Evolutionary conservation across 2,329 filamentous ascomycete genomes (phyloP), one percentile per base, ranked within the genome.

Genomic region (Albifimbria verrucaria): DNA sequence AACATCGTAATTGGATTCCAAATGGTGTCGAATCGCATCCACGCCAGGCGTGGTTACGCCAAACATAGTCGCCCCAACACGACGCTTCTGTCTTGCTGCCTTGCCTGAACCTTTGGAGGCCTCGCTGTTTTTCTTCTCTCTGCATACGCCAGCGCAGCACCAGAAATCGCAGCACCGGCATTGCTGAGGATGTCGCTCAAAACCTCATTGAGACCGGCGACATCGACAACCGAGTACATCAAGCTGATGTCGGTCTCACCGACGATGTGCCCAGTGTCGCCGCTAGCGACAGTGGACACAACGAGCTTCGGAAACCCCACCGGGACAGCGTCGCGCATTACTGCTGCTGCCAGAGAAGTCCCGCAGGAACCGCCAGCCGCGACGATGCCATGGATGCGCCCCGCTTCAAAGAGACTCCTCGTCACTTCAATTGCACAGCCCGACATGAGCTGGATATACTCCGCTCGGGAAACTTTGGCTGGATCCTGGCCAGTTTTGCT

Each of bases 171-270:
- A 0, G 77, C 80, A 0, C 80, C 85, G 0, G 87, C 86, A 58
- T 90, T 90, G 21, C 72, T 68, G 7, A 90, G 65, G 0, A 89
- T 77, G 2, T 72, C 71, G 7, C 74, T 73, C 15, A 89, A 67
- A 3, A 89, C 70, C 2, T 75, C 68, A 55, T 89, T 90, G 10
- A 81, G 65, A 0, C 87, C 87, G 1, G 86, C 83, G 49, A 90
- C 78, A 53, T 90, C 87, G 15, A 89, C 86, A 1, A 90, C 84
- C 17, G 80, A 85, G 60, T 88, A 87, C 80, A 88, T 86, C 69
- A 90, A 77, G 0, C 80, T 81, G 46, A 89, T 85, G 57, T 90
- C 87, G 0, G 80, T 82, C 65, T 89, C 86, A 41, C 81, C 85
- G 2, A 90, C 74, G n/a, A 87, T 80, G 0, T 80, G 79, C 1